Evolutionary conservation across 2,329 filamentous ascomycete genomes (phyloP).

Genomic region (Talaromyces sp.): DNA sequence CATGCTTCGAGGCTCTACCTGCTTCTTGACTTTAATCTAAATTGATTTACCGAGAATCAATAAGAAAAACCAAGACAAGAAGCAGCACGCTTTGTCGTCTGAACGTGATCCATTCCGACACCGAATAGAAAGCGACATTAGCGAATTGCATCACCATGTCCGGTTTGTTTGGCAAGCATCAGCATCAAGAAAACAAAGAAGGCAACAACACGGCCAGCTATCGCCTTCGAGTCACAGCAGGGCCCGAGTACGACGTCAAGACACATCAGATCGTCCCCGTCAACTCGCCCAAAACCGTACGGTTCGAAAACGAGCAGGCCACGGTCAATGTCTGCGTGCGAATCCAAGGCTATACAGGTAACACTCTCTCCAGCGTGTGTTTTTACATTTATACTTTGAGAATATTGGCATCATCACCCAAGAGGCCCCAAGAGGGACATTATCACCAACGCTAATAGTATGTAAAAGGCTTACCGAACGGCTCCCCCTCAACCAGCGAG

Average conservation of each 20-base stretch:
- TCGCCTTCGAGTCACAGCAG: constrained; percentile 75
- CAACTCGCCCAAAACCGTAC: constrained; percentile 62
- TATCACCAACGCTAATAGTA: not conserved
- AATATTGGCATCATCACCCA: not conserved
- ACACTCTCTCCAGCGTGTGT: too few species aligned
- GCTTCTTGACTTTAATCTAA: not conserved
- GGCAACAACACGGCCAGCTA: constrained; percentile 42
- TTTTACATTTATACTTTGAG: too few species aligned
- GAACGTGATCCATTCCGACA: not conserved
- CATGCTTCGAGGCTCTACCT: not conserved
- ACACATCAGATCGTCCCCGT: constrained; percentile 71
- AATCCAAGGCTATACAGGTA: constrained; percentile 58
- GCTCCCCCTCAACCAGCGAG: constrained; percentile 63
- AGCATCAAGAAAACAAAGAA: not conserved
- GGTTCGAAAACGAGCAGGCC: constrained; percentile 60
- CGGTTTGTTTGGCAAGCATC: not conserved
- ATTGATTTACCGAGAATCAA: not conserved
- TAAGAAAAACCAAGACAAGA: not conserved
- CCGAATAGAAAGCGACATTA: not conserved
- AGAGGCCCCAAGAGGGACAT: not conserved
- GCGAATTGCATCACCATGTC: not conserved
- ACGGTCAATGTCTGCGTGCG: constrained; percentile 69
- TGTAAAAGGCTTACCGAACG: constrained; percentile 63
- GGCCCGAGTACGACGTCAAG: constrained; percentile 67
- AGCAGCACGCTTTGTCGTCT: not conserved